phyloP scores from a whole-genome alignment of 2,329 filamentous ascomycete species.

The Claviceps digitariae region DNA sequence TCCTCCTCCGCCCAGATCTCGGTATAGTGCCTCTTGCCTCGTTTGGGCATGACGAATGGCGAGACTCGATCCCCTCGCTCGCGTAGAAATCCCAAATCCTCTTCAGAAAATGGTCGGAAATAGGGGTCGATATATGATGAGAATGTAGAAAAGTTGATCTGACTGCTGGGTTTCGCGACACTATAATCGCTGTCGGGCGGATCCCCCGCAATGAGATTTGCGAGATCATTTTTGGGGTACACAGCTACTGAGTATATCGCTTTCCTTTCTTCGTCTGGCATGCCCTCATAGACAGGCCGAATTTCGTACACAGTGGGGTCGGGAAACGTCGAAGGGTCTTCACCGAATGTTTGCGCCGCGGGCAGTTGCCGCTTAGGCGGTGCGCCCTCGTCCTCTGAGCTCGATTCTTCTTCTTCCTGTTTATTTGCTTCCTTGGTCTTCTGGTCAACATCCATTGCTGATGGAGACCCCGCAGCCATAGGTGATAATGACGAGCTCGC shows the following conservation, averaged over 20 bases:
- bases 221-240: slow-evolving; percentile 70
- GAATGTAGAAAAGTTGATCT: slow-evolving; percentile 89
- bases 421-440: slow-evolving; percentile 31
- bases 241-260: slow-evolving; percentile 76
- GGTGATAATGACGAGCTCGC: slow-evolving; percentile 48
- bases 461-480: slow-evolving; percentile 34
- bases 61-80: slow-evolving; percentile 75
- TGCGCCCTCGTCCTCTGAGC: slow-evolving; percentile 45
- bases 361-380: slow-evolving; percentile 52
- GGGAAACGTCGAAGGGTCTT: slow-evolving; percentile 78
- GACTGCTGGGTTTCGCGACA: slow-evolving; percentile 81
- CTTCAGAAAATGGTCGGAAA: slow-evolving; percentile 78
- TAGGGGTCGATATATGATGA: slow-evolving; percentile 86
- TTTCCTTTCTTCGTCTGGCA: slow-evolving; percentile 75
- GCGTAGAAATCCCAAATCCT: slow-evolving; percentile 84
- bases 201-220: slow-evolving; percentile 74
- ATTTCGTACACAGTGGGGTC: slow-evolving; percentile 96
- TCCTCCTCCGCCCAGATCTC: slow-evolving; percentile 95
- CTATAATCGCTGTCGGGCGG: slow-evolving; percentile 94
- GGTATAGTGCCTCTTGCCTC: slow-evolving; percentile 73
- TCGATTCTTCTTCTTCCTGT: slow-evolving; percentile 30
- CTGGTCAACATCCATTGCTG: slow-evolving; percentile 46
- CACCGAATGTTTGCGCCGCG: slow-evolving; percentile 78
- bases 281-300: slow-evolving; percentile 55
- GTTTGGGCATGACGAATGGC: slow-evolving; percentile 75